Conservation (phyloP, 176 grass and related monocot species). For the Avena insularis region DNA sequence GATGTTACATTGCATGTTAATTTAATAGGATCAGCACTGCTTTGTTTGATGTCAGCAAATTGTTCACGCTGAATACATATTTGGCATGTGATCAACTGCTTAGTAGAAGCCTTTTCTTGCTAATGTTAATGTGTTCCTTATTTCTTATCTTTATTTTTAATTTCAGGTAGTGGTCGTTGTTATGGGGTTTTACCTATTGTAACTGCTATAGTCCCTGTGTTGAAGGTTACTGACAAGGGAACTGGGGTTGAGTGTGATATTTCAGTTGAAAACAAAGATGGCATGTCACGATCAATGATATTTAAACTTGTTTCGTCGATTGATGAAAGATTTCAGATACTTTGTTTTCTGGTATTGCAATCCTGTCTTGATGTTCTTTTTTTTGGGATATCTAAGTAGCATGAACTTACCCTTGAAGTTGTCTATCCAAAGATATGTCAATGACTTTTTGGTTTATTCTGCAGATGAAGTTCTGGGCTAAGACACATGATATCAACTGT, state of each 20-base stretch:
- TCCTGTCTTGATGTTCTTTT: slow-evolving; percentile 31
- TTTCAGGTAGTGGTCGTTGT: slow-evolving; percentile 64
- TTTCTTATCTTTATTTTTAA: slow-evolving; percentile 34
- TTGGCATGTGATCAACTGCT: background rate
- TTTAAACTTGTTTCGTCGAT: slow-evolving; percentile 76
- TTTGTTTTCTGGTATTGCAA: slow-evolving; percentile 90
- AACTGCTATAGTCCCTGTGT: slow-evolving; percentile 78
- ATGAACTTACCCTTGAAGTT: slow-evolving; percentile 1
- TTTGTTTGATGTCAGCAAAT: slow-evolving; percentile 20
- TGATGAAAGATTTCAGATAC: slow-evolving; percentile 81
- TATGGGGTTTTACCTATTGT: slow-evolving; percentile 72
- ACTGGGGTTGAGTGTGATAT: slow-evolving; percentile 88
- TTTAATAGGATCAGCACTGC: background rate
- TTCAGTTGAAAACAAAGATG: slow-evolving; percentile 97
- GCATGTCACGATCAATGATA: slow-evolving; percentile 83
- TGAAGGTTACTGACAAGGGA: slow-evolving; percentile 62
- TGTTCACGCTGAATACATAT: background rate
- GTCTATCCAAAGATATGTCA: slow-evolving; percentile 26
- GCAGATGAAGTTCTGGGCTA: slow-evolving; percentile 94
- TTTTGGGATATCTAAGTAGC: slow-evolving; percentile 30
- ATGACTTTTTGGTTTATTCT: slow-evolving; percentile 33
- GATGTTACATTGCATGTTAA: background rate
- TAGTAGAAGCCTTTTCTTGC: slow-evolving; percentile 27
- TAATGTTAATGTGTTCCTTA: slow-evolving; percentile 5
- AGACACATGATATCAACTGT: slow-evolving; percentile 72